A percentile compares a stretch with the other conserved stretches of the same genome.
Evolutionary conservation across 2,329 filamentous ascomycete genomes (phyloP).

Genomic region (Nannizziopsis barbatae): DNA sequence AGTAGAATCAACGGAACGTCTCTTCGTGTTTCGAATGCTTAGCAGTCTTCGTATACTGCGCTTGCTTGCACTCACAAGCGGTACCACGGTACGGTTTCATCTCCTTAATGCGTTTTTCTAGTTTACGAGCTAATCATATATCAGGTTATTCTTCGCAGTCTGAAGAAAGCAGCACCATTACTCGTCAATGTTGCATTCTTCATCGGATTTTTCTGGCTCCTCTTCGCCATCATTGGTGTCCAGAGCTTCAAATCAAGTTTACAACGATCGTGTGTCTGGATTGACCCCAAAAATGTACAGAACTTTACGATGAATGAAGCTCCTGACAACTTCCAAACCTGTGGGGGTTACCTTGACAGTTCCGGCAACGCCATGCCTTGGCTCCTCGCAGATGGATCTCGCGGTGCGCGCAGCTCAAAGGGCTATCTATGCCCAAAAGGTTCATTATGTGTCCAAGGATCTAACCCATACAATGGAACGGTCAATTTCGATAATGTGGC

Average conservation of each 20-base stretch:
- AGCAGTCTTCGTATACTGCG: conserved; percentile 88
- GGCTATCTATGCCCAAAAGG: conserved; percentile 78
- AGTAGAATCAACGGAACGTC: conserved; percentile 56
- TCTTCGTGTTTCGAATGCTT: conserved; percentile 92
- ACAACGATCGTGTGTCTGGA: conserved; percentile 65
- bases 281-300: conserved; percentile 44
- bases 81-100: conserved; percentile 60
- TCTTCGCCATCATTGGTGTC: conserved; percentile 93
- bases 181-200: conserved; percentile 88
- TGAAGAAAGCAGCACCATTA: conserved; percentile 88
- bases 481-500: conserved; percentile 92
- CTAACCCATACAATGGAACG: conserved; percentile 71
- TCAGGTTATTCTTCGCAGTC: conserved; percentile 79
- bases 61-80: conserved; percentile 81
- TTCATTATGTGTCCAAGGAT: conserved; percentile 69
- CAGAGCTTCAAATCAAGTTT: conserved; percentile 89
- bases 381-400: conserved; percentile 46
- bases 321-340: conserved; percentile 60
- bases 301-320: conserved; percentile 38
- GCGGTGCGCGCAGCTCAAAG: conserved; percentile 49
- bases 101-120: not conserved
- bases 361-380: conserved; percentile 55
- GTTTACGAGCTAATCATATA: conserved; percentile 15
- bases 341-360: conserved; percentile 66
- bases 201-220: conserved; percentile 91